phyloP scores from a whole-genome alignment of 2,329 filamentous ascomycete species.

The Torrubiellomyces zombiae region DNA sequence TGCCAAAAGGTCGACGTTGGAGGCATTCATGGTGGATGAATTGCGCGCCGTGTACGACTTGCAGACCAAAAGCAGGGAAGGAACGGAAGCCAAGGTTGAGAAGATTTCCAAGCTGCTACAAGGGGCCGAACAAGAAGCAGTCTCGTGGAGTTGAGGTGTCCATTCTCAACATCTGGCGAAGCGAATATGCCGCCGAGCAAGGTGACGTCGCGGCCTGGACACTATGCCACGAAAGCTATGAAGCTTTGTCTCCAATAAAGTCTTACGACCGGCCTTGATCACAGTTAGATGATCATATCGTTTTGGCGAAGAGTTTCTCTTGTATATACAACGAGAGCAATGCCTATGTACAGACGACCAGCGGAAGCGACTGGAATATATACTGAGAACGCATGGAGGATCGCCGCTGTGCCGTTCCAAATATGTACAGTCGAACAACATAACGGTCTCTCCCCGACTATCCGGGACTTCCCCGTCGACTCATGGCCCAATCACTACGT shows the following conservation, averaged over 20 bases:
- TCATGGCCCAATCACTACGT: constrained; percentile 4
- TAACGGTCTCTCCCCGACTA: too few species aligned
- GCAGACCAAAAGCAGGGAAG: constrained; percentile 12
- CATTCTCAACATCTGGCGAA: too few species aligned
- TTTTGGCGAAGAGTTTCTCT: not conserved
- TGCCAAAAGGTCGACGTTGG: constrained; percentile 20
- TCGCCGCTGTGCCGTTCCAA: too few species aligned
- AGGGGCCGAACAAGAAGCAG: constrained; percentile 2
- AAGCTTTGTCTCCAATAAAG: too few species aligned
- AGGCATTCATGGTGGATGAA: constrained; percentile 22
- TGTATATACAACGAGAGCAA: constrained; percentile 1
- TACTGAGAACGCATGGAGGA: constrained; percentile 4
- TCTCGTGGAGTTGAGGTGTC: too few species aligned
- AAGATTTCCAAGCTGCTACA: constrained; percentile 3
- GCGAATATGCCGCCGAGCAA: too few species aligned
- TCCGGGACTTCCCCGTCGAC: too few species aligned
- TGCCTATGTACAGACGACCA: constrained; percentile 2
- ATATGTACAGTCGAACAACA: constrained; percentile 3
- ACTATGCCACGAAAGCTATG: too few species aligned
- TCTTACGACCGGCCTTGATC: constrained; percentile 1
- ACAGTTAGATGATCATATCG: not conserved
- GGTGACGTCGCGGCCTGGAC: too few species aligned
- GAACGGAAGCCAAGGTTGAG: constrained; percentile 7
- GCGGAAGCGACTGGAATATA: constrained; percentile 5
- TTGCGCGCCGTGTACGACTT: constrained; percentile 18